phyloP scores from a whole-genome alignment of 2,329 filamentous ascomycete species.

The Neofusicoccum sp. region DNA sequence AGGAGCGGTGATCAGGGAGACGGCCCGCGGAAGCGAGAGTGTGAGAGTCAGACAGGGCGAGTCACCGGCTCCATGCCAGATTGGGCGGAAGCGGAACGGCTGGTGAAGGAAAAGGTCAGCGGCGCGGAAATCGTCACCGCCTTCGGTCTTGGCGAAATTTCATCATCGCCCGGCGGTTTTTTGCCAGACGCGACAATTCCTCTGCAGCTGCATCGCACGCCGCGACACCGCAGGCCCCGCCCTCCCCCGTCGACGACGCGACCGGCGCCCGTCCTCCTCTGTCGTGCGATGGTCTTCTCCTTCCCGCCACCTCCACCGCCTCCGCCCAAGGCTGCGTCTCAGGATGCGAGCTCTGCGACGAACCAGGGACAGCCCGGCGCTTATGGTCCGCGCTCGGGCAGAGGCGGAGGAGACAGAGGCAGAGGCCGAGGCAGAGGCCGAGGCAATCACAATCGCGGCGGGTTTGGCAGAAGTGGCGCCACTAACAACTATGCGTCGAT shows the following conservation, averaged over 20 bases:
- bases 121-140: slow-evolving; percentile 9
- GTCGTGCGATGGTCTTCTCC: slow-evolving; percentile 30
- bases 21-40: not conserved
- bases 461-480: not conserved
- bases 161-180: slow-evolving; percentile 5
- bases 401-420: slow-evolving; percentile 20
- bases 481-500: not conserved
- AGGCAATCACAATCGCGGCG: slow-evolving; percentile 21
- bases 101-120: slow-evolving; percentile 8
- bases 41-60: not conserved
- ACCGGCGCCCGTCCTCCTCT: not conserved
- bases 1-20: not conserved
- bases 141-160: slow-evolving; percentile 16
- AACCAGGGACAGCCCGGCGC: slow-evolving; percentile 27
- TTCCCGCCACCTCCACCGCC: slow-evolving; percentile 52
- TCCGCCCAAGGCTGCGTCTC: slow-evolving; percentile 32
- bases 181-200: not conserved
- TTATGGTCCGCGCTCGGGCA: slow-evolving; percentile 2
- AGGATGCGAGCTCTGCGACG: slow-evolving; percentile 27
- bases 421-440: slow-evolving; percentile 32
- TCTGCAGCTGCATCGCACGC: not conserved
- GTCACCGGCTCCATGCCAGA: not conserved
- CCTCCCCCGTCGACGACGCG: not conserved
- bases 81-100: not conserved
- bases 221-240: not conserved